Conservation (phyloP, 2,329 filamentous ascomycete genomes). For the Penicillium polonicum region DNA sequence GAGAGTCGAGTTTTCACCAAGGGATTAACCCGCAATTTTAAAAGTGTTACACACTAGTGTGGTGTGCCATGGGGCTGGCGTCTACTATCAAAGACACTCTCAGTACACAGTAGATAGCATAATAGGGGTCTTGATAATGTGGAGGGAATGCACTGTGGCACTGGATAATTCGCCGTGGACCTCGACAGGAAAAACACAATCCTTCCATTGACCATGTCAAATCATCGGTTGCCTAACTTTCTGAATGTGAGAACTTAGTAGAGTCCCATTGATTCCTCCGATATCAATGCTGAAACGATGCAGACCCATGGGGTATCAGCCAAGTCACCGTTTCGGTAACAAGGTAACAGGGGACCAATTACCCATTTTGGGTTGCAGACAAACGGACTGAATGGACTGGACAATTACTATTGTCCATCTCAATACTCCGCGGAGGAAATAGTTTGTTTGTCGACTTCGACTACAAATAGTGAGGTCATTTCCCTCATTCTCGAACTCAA, state of each 20-base stretch:
- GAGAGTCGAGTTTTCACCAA: background rate
- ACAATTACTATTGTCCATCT: background rate
- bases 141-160: background rate
- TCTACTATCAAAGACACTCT: background rate
- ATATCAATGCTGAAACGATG: background rate
- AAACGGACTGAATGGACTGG: background rate
- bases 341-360: background rate
- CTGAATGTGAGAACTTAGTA: background rate
- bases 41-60: background rate
- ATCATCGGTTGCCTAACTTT: background rate
- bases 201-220: background rate
- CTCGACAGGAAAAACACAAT: background rate
- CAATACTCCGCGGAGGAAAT: background rate
- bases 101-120: background rate
- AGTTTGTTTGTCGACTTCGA: conserved; percentile 1
- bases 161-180: background rate
- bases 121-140: background rate
- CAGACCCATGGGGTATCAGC: background rate
- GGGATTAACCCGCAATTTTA: background rate
- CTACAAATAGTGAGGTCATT: conserved; percentile 17
- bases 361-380: background rate
- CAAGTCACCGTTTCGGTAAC: background rate
- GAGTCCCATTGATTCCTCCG: background rate
- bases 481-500: background rate
- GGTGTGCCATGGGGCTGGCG: background rate